phyloP scores from a whole-genome alignment of 371 early-diverging fungal genomes.

The Mucor indicus region DNA sequence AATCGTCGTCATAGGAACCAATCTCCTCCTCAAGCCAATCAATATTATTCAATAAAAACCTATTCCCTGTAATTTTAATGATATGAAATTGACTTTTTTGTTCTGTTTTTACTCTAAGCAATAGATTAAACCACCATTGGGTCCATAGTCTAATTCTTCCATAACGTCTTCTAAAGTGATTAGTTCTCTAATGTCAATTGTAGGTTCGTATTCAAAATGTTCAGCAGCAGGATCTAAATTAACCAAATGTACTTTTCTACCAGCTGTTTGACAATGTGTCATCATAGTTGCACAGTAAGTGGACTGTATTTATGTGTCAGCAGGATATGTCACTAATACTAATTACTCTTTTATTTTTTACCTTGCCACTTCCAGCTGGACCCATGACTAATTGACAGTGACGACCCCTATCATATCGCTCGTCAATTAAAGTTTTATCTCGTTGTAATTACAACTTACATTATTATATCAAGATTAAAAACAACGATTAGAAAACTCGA shows the following conservation, averaged over 20 bases:
- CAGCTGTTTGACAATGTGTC: constrained; percentile 83
- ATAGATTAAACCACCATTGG: constrained; percentile 98
- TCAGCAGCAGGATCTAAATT: constrained; percentile 99
- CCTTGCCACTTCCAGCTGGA: constrained; percentile 95
- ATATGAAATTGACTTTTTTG: too few species aligned
- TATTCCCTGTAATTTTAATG: constrained; percentile 4
- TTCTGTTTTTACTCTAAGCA: constrained; percentile 77
- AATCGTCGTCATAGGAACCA: constrained; percentile 90
- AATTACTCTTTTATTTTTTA: constrained; percentile 18
- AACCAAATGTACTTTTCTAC: constrained; percentile 86
- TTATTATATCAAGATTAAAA: too few species aligned
- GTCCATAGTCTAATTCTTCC: constrained; percentile 96
- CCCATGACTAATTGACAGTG: constrained; percentile 98
- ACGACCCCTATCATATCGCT: constrained; percentile 85
- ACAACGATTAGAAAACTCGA: too few species aligned
- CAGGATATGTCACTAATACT: too few species aligned
- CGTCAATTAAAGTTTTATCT: too few species aligned
- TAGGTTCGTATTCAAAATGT: constrained; percentile 87
- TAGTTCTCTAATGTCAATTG: constrained; percentile 92
- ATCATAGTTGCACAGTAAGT: constrained; percentile 95
- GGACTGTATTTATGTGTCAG: constrained; percentile 55
- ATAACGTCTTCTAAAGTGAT: constrained; percentile 97
- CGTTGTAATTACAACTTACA: too few species aligned
- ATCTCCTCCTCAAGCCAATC: constrained; percentile 97
- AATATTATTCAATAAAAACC: constrained; percentile 87